Evolutionary conservation across 306 rosid species (phyloP).

Genomic region (Myrica gale): DNA sequence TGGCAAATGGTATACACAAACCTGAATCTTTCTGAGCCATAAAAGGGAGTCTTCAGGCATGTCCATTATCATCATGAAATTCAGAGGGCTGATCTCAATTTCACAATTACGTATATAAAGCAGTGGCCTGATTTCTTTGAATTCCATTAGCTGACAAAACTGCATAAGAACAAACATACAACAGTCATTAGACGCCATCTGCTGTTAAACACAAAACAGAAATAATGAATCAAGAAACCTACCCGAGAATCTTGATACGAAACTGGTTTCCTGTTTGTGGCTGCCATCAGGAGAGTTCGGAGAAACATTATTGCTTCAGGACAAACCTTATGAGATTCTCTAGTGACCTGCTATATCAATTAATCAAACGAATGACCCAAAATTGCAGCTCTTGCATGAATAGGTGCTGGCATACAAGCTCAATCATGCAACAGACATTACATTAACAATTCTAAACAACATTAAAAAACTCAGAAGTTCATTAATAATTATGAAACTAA

Average conservation of each 20-base stretch:
- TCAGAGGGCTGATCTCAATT: conserved; percentile 52
- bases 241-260: conserved; percentile 60
- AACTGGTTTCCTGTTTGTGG: conserved; percentile 44
- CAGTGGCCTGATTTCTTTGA: conserved; percentile 53
- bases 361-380: conserved; percentile 25
- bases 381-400: conserved; percentile 18
- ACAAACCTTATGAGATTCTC: conserved; percentile 75
- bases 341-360: conserved; percentile 53
- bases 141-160: conserved; percentile 62
- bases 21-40: conserved; percentile 66
- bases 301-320: conserved; percentile 80
- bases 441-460: background rate
- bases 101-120: conserved; percentile 42
- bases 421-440: conserved; percentile 10
- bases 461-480: conserved; percentile 18
- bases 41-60: conserved; percentile 61
- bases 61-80: conserved; percentile 58
- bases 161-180: conserved; percentile 31
- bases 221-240: conserved; percentile 24
- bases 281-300: conserved; percentile 49
- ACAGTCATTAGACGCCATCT: background rate
- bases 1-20: conserved; percentile 22
- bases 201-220: conserved; percentile 12
- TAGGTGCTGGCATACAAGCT: conserved; percentile 5
- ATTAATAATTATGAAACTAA: background rate